These are phyloP conservation scores for Evansstolkia leycettana DNA, from an alignment of 495 filamentous ascomycete species.

Conservation along the genomic window DNA sequence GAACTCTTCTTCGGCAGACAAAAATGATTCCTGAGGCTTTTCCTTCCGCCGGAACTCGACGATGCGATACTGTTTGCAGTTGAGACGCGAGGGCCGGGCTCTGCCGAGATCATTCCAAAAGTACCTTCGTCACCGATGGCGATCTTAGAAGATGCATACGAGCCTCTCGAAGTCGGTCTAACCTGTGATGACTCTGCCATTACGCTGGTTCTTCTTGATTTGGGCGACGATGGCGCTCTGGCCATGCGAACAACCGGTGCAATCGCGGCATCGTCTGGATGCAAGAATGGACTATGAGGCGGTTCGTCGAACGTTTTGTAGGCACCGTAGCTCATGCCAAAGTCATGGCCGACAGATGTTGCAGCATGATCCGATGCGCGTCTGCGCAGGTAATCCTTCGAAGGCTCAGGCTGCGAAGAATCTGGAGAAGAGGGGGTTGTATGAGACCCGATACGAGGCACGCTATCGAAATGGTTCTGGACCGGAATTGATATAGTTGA, in stretches of 20 bases:
- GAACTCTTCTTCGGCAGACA: constrained; percentile 24
- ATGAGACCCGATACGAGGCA: constrained; percentile 37
- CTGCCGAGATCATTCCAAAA: constrained; percentile 32
- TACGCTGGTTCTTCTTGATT: constrained; percentile 41
- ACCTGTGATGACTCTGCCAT: constrained; percentile 9
- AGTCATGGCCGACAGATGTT: constrained; percentile 34
- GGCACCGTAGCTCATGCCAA: constrained; percentile 60
- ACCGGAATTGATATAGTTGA: constrained; percentile 72
- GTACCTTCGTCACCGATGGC: constrained; percentile 16
- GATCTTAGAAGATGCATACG: constrained; percentile 23
- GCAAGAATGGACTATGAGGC: constrained; percentile 33
- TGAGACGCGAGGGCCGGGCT: constrained; percentile 26
- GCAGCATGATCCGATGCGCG: constrained; percentile 7
- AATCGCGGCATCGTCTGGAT: constrained; percentile 63
- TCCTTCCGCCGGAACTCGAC: constrained; percentile 24
- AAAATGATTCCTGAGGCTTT: constrained; percentile 25
- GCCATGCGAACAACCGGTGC: constrained; percentile 78
- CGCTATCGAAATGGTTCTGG: constrained; percentile 58
- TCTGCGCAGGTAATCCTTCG: background rate
- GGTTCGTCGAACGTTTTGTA: constrained; percentile 29
- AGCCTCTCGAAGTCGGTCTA: constrained; percentile 26
- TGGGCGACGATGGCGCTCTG: constrained; percentile 59
- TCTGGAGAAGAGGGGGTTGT: constrained; percentile 33
- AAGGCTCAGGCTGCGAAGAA: constrained; percentile 23
- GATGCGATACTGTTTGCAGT: constrained; percentile 30